Conservation (phyloP, 805 yeast species). For the Spathaspora hagerdaliae region DNA sequence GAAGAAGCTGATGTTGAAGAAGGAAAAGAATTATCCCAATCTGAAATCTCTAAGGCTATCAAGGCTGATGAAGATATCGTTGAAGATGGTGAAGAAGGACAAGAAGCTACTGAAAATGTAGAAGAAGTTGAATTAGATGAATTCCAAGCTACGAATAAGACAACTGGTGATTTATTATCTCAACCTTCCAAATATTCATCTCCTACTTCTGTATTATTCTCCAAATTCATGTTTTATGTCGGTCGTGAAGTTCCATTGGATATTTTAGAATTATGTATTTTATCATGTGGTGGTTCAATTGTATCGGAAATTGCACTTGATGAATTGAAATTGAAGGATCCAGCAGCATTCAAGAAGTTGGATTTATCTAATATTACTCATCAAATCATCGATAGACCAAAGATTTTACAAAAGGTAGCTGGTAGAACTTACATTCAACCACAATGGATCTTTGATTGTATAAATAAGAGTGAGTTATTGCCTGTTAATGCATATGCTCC, state of each 20-base stretch:
- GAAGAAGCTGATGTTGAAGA: constrained; percentile 16
- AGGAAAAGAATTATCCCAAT: constrained; percentile 35
- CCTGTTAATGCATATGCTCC: constrained; percentile 85
- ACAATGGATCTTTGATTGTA: constrained; percentile 93
- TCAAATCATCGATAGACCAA: constrained; percentile 92
- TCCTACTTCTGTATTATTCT: constrained; percentile 62
- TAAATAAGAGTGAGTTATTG: constrained; percentile 71
- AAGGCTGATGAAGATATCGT: constrained; percentile 36
- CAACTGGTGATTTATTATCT: constrained; percentile 62
- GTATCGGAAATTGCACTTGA: constrained; percentile 87
- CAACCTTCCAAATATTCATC: constrained; percentile 61
- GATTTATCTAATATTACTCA: constrained; percentile 77
- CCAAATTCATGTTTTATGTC: constrained; percentile 73
- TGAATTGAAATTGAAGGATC: constrained; percentile 53
- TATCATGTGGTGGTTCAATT: constrained; percentile 81
- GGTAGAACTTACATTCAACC: constrained; percentile 96
- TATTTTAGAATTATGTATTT: constrained; percentile 78
- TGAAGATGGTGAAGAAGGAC: constrained; percentile 12
- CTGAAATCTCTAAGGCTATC: constrained; percentile 48
- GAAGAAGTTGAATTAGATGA: constrained; percentile 52
- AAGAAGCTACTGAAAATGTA: constrained; percentile 13
- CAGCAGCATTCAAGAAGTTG: constrained; percentile 42
- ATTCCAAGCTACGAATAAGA: constrained; percentile 61
- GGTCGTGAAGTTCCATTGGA: constrained; percentile 97
- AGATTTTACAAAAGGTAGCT: constrained; percentile 66